These are phyloP conservation scores for Fragaria ananassa DNA, from an alignment of 306 rosid species.

Conservation along the genomic window DNA sequence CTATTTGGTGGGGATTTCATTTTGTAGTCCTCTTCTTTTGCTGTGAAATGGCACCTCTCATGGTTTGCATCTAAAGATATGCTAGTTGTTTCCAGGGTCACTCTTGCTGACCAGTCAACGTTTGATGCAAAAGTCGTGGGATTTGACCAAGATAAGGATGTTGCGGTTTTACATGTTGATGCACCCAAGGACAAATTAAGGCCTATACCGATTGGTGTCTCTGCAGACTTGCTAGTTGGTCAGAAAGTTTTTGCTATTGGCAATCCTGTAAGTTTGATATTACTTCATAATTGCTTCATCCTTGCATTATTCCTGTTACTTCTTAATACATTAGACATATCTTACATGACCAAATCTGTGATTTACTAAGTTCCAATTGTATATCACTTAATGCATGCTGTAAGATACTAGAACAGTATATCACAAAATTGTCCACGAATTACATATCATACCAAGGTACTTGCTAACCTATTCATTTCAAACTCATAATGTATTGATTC, in stretches of 20 bases:
- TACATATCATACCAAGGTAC: background rate
- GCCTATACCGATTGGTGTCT: slow-evolving; percentile 85
- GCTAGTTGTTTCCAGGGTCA: slow-evolving; percentile 76
- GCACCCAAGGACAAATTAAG: slow-evolving; percentile 85
- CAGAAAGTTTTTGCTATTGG: slow-evolving; percentile 98
- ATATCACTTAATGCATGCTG: background rate
- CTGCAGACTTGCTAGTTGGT: slow-evolving; percentile 95
- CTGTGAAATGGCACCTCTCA: background rate
- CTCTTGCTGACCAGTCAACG: slow-evolving; percentile 90
- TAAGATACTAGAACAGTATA: background rate
- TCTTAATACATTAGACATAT: background rate
- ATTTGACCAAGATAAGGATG: slow-evolving; percentile 98
- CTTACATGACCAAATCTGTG: background rate
- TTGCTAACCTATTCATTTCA: background rate
- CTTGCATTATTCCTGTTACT: background rate
- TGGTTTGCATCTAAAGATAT: slow-evolving; percentile 32
- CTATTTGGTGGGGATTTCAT: background rate
- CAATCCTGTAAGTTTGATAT: slow-evolving; percentile 67
- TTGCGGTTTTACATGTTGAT: slow-evolving; percentile 81
- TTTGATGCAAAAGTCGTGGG: slow-evolving; percentile 90
- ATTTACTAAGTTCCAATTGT: background rate
- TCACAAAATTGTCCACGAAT: background rate
- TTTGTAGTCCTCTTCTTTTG: background rate
- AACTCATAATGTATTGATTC: background rate
- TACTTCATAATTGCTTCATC: background rate